These are phyloP conservation scores for Apiospora marii DNA, from an alignment of 2,329 filamentous ascomycete species.

Conservation along the genomic window DNA sequence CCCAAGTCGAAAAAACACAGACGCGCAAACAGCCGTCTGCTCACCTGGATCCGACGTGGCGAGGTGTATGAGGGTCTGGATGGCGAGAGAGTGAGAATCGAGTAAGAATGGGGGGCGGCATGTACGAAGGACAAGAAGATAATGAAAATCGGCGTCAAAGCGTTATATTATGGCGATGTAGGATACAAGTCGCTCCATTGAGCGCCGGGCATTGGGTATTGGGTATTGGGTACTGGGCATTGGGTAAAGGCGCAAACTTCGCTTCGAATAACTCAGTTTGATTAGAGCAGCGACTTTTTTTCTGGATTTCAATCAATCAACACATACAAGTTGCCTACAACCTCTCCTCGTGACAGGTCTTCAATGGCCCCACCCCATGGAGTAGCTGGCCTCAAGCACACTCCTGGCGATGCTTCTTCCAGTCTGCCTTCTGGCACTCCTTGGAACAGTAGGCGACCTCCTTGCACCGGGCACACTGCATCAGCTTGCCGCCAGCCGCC, in stretches of 20 bases:
- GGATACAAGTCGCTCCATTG: background rate
- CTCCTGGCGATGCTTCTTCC: constrained; percentile 58
- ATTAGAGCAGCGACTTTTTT: background rate
- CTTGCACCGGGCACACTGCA: constrained; percentile 55
- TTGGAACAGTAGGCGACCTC: constrained; percentile 57
- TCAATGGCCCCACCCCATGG: background rate
- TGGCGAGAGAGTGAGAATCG: background rate
- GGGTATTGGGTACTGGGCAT: background rate
- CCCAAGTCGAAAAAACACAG: background rate
- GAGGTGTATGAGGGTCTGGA: constrained; percentile 17
- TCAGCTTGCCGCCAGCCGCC: constrained; percentile 43
- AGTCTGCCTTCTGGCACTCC: constrained; percentile 62
- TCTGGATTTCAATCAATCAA: background rate
- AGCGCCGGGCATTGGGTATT: background rate
- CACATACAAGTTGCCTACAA: background rate
- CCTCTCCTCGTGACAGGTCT: background rate
- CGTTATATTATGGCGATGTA: background rate
- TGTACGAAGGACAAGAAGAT: background rate
- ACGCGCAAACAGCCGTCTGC: background rate
- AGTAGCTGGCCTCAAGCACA: constrained; percentile 37
- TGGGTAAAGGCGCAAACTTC: constrained; percentile 5
- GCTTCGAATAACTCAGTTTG: background rate
- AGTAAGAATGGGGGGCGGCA: background rate
- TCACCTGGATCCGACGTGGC: constrained; percentile 21
- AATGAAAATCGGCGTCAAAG: background rate